Evolutionary conservation across 2,329 filamentous ascomycete species (phyloP), one percentile per base, ranked within the genome.

Genomic region (Sarocladium brachiariae): DNA sequence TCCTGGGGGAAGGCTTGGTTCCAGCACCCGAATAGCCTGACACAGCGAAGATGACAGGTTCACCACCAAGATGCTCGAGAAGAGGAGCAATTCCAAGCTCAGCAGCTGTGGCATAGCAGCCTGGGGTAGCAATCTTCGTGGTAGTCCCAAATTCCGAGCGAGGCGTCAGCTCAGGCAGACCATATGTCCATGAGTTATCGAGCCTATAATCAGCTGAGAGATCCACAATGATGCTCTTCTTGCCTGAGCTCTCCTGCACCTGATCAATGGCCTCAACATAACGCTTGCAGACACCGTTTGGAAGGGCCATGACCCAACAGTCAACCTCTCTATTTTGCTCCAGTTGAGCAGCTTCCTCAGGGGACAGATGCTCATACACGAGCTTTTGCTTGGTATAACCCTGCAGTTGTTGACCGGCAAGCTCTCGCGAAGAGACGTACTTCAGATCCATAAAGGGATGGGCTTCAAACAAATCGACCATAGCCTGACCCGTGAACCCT

Each of bases 121-220:
- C 93, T 3, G 93, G 93, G 70, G 96, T 96, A 56, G 87, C 78
- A 63, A 99, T 96, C 51, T 88, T 83, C 14, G 78, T 90, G 6
- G 92, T 81, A 57, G 84, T 79, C 19, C 86, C 81, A 59, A 97
- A 90, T 58, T 84, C 79, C 53, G 80, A 79, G 51, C 92, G 83
- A 65, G 83, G 82, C 46, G 89, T 81, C 47, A 96, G 76, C 70
- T 97, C 92, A 13, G 90, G 90, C 3, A 96, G 83, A 59, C 89
- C 89, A 62, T 96, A 97, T 90, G 25, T 49, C n/a, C 61, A 65
- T 21, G 77, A 76, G 52, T 76, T 72, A 63, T 95, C 86, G 66
- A 96, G 96, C 47, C 92, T 84, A 70, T 96, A 95, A 71, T 99
- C 93, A 53, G 93, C 93, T n/a, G 90, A 96, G 33, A 97, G 79